A percentile compares a stretch with the other conserved stretches of the same genome.
These are phyloP conservation scores for Talaromyces liani DNA, from an alignment of 495 filamentous ascomycete genomes.

Conservation along the genomic window DNA sequence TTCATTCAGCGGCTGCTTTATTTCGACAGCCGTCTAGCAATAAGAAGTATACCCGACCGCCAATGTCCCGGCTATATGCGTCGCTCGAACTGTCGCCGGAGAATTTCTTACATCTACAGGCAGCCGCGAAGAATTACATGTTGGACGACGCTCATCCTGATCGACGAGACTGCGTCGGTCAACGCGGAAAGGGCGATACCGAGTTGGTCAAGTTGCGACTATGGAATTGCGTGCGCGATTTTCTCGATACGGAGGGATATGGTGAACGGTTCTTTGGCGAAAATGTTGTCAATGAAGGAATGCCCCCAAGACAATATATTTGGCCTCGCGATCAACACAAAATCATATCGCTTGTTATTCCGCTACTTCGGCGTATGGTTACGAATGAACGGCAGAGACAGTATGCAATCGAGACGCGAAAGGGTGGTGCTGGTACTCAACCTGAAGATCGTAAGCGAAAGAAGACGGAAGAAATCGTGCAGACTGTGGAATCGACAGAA, in stretches of 20 bases:
- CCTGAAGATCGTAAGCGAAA: constrained; percentile 34
- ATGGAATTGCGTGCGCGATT: constrained; percentile 51
- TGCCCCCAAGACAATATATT: constrained; percentile 35
- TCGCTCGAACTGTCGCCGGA: constrained; percentile 51
- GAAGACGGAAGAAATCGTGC: constrained; percentile 33
- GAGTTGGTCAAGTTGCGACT: constrained; percentile 56
- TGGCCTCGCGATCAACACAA: constrained; percentile 52
- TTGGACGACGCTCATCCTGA: constrained; percentile 49
- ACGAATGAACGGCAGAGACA: constrained; percentile 57
- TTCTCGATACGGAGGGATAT: constrained; percentile 47
- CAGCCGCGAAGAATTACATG: constrained; percentile 55
- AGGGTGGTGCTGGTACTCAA: constrained; percentile 25
- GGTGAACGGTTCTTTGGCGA: constrained; percentile 51
- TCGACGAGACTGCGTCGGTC: constrained; percentile 51
- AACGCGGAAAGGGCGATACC: constrained; percentile 49
- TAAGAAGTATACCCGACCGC: constrained; percentile 54
- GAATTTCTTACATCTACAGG: constrained; percentile 52
- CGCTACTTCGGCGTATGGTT: constrained; percentile 53
- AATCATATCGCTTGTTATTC: constrained; percentile 51
- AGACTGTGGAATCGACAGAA: constrained; percentile 19
- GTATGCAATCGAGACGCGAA: constrained; percentile 53
- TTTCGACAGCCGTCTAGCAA: constrained; percentile 46
- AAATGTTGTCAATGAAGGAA: constrained; percentile 34
- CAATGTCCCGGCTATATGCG: constrained; percentile 54
- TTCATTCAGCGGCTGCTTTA: constrained; percentile 52